Conservation (phyloP, 345 rosid species). For the Pistacia vera region DNA sequence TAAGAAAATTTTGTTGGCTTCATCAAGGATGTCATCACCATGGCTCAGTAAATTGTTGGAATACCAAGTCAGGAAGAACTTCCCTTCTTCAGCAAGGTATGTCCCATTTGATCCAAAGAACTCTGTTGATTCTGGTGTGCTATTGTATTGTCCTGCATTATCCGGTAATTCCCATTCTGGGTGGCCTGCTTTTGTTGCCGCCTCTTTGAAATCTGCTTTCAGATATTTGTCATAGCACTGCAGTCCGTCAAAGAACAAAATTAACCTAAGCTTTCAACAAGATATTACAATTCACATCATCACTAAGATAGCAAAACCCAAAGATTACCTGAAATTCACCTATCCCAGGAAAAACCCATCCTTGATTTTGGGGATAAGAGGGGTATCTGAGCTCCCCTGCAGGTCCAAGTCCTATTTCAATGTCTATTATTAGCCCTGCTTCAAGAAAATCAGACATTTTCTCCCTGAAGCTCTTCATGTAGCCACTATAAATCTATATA, state of each 20-base stretch:
- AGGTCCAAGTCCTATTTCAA: conserved; percentile 88
- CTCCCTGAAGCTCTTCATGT: conserved; percentile 79
- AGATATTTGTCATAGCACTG: conserved; percentile 80
- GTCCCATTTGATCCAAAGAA: conserved; percentile 67
- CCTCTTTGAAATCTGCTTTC: conserved; percentile 64
- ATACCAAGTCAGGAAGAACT: conserved; percentile 81
- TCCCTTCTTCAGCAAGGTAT: conserved; percentile 59
- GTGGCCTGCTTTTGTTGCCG: conserved; percentile 62
- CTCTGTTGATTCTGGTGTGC: conserved; percentile 56
- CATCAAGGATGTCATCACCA: conserved; percentile 78
- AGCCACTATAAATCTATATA: conserved; percentile 70
- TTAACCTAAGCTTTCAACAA: neutral
- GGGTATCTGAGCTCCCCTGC: conserved; percentile 95
- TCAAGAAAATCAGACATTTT: conserved; percentile 64
- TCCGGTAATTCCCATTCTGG: conserved; percentile 81
- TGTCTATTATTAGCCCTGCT: conserved; percentile 62
- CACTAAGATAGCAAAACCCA: neutral
- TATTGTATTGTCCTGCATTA: conserved; percentile 71
- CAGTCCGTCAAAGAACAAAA: conserved; percentile 7
- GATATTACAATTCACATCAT: neutral
- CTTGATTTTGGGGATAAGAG: conserved; percentile 71
- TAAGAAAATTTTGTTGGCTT: conserved; percentile 68
- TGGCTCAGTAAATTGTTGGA: conserved; percentile 68
- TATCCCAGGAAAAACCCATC: conserved; percentile 83
- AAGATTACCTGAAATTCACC: conserved; percentile 78